A percentile compares a stretch with the other conserved stretches of the same genome.
Evolutionary conservation across 2,329 filamentous ascomycete genomes (phyloP).

Genomic region (Phialophora verrucosa): DNA sequence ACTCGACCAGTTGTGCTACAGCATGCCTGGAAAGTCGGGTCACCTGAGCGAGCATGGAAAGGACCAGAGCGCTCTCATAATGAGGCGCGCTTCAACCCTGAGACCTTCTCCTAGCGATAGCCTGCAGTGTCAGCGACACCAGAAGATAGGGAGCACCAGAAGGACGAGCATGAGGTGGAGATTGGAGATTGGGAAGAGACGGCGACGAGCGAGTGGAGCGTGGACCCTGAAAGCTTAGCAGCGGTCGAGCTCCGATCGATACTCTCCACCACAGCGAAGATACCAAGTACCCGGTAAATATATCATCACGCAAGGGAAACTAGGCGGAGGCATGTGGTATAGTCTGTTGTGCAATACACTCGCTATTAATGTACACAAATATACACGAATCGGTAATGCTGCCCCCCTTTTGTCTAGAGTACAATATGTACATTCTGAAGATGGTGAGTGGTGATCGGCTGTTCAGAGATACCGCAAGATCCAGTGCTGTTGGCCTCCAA

Average conservation of each 20-base stretch:
- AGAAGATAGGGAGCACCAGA: not conserved
- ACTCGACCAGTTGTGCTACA: constrained; percentile 23
- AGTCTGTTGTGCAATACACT: not conserved
- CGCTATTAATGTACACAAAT: not conserved
- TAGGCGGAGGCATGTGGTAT: not conserved
- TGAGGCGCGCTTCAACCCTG: constrained; percentile 22
- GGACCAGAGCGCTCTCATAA: constrained; percentile 36
- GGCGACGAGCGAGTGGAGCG: not conserved
- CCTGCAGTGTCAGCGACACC: not conserved
- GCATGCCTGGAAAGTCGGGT: constrained; percentile 30
- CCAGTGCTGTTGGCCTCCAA: not conserved
- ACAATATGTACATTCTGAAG: not conserved
- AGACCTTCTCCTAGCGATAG: not conserved
- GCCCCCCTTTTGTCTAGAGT: not conserved
- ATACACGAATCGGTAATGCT: not conserved
- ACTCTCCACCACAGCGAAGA: not conserved
- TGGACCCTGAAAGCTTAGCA: not conserved
- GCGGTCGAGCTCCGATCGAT: not conserved
- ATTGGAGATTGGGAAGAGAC: not conserved
- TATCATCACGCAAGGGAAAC: not conserved
- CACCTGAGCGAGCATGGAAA: constrained; percentile 35
- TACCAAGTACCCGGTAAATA: too few species aligned
- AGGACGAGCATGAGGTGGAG: not conserved
- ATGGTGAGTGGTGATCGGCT: constrained; percentile 1
- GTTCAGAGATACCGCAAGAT: not conserved